Evolutionary conservation across 2,329 filamentous ascomycete genomes (phyloP).

Genomic region (Nannizziopsis barbatae): DNA sequence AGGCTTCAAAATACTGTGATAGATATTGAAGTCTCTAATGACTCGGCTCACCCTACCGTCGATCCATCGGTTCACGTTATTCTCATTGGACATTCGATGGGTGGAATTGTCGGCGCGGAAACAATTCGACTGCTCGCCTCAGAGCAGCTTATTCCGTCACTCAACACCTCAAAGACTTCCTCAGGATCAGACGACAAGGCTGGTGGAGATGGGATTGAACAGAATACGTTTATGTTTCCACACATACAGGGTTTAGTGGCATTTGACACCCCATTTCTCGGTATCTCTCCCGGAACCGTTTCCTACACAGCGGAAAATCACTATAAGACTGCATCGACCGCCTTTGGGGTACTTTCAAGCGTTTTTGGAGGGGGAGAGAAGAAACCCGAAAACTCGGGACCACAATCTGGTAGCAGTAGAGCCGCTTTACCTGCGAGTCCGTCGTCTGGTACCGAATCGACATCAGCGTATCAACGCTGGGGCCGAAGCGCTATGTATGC

Average conservation of each 20-base stretch:
- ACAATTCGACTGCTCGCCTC: constrained; percentile 64
- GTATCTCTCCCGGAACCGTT: constrained; percentile 41
- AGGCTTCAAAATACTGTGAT: constrained; percentile 88
- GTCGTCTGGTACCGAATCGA: constrained; percentile 25
- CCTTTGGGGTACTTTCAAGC: constrained; percentile 53
- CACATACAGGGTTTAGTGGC: constrained; percentile 82
- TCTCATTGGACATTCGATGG: constrained; percentile 80
- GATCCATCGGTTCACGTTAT: constrained; percentile 75
- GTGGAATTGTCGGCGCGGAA: constrained; percentile 88
- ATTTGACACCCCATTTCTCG: constrained; percentile 80
- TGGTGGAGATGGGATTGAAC: constrained; percentile 18
- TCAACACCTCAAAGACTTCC: constrained; percentile 18
- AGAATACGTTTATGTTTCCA: constrained; percentile 66
- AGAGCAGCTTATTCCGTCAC: constrained; percentile 44
- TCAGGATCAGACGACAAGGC: constrained; percentile 14
- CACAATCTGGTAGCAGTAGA: constrained; percentile 1
- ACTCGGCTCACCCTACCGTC: constrained; percentile 70
- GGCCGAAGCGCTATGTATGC: constrained; percentile 77
- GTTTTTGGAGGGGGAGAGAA: constrained; percentile 53
- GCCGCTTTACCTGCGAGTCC: constrained; percentile 25
- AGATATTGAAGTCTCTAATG: constrained; percentile 76
- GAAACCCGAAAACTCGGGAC: constrained; percentile 18
- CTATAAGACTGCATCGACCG: constrained; percentile 61
- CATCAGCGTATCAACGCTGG: constrained; percentile 61
- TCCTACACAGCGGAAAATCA: constrained; percentile 63